These are phyloP conservation scores for Coelastrella sp. DNA, from an alignment of 139 green algal species.

Conservation along the genomic window DNA sequence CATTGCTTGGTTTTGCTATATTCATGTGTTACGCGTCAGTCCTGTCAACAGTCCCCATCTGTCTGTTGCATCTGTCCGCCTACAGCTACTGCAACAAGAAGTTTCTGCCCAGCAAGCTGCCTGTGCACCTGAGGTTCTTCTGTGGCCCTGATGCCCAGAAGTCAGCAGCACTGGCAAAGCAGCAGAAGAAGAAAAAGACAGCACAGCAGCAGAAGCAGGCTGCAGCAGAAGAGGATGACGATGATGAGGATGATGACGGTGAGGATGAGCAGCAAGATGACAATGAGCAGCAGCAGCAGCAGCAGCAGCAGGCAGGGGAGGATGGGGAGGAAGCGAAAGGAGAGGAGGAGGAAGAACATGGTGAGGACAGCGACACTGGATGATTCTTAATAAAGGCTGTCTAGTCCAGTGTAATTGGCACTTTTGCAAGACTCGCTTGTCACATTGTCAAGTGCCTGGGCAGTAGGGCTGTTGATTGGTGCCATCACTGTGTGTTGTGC, in stretches of 20 bases:
- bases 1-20: too few relatives aligned
- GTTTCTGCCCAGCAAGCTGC: slow-evolving; percentile 84
- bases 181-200: slow-evolving; percentile 80
- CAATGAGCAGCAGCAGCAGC: slow-evolving; percentile 48
- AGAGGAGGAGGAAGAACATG: slow-evolving; percentile 16
- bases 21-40: too few relatives aligned
- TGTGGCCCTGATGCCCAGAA: slow-evolving; percentile 91
- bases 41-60: too few relatives aligned
- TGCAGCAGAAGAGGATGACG: not conserved
- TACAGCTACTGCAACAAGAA: slow-evolving; percentile 84
- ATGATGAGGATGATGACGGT: slow-evolving; percentile 50
- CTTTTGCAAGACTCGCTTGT: too few relatives aligned
- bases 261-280: slow-evolving; percentile 50
- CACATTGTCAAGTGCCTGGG: too few relatives aligned
- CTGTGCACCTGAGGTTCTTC: slow-evolving; percentile 86
- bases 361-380: not conserved
- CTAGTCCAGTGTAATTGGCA: too few relatives aligned
- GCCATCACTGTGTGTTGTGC: not conserved
- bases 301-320: slow-evolving; percentile 27
- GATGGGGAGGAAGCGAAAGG: slow-evolving; percentile 20
- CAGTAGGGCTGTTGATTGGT: too few relatives aligned
- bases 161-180: slow-evolving; percentile 82
- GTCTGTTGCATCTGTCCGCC: not conserved
- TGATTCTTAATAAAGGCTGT: not conserved
- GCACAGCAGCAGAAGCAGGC: slow-evolving; percentile 43